Base-by-base conservation (phyloP, 2,329 filamentous ascomycete species). In the Penicillium decumbens region DNA sequence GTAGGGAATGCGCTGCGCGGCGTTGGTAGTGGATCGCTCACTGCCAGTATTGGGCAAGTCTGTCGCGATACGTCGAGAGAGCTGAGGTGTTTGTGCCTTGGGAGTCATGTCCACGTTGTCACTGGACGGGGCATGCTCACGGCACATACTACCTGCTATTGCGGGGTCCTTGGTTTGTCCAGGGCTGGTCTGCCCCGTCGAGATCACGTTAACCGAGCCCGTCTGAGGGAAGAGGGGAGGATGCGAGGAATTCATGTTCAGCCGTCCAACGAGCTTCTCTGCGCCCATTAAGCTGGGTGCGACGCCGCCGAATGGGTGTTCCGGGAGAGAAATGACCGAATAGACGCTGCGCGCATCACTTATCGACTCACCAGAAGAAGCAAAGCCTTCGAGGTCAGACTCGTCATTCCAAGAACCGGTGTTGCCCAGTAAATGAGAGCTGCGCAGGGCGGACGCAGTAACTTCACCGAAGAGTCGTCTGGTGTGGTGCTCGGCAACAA, bases 401-500 rank as follows among this genome's bases (percentile, higher is more conserved):
- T 66, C 59, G 48, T 68, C 64, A 44, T 65, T 62, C 47, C 65
- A 66, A 3, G 57, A 62, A 44, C 61, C 54, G 8, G 60, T 28
- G 32, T 66, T 58, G 24, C 65, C 73, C 20, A 81, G 64, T 18
- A 75, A 65, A 10, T 74, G 75, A 13, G 80, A 81, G 60, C 75
- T 80, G 43, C 73, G 69, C 12, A 84, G 60, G 9, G 77, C 77
- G 18, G 80, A 81, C 25, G 74, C 67, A 9, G 77, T 77, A 54
- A 85, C 80, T 62, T 85, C 82, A 10, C 82, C 82, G 60, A 84
- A 85, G 5, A 85, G 69, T 43, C 77, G 78, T 51, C 68, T 58
- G n/a, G 65, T 60, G 41, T 66, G 59, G 29, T 57, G 52, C 27
- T 64, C 59, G 29, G 60, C 54, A 41, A 55, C 45, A 10, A 59